Conservation (phyloP, 768 basidiomycete species). For the Mycena polygramma region DNA sequence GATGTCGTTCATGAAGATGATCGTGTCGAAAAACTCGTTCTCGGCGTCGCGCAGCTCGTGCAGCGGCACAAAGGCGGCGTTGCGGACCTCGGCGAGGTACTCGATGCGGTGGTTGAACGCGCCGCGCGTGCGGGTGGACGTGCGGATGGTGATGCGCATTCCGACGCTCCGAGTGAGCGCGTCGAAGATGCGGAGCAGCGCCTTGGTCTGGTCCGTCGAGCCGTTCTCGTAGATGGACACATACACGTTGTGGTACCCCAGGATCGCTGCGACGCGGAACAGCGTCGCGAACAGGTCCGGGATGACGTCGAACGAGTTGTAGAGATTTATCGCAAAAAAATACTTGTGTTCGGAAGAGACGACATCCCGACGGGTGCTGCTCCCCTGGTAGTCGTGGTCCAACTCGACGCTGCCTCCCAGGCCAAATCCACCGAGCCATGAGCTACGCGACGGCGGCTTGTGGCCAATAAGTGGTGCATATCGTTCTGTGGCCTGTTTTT, state of each 20-base stretch:
- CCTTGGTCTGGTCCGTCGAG: slow-evolving; percentile 98
- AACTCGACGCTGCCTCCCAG: slow-evolving; percentile 46
- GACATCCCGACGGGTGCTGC: slow-evolving; percentile 53
- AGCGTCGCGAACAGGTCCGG: slow-evolving; percentile 97
- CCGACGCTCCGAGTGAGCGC: slow-evolving; percentile 92
- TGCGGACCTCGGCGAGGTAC: slow-evolving; percentile 99
- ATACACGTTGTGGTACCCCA: slow-evolving; percentile 98
- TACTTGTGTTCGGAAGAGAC: slow-evolving; percentile 89
- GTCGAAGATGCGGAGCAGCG: slow-evolving; percentile 94
- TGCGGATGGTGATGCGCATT: slow-evolving; percentile 92
- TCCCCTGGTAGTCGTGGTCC: slow-evolving; percentile 59
- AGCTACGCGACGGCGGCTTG: slow-evolving; percentile 65
- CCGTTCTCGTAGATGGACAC: slow-evolving; percentile 99
- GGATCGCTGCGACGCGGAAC: slow-evolving; percentile 90
- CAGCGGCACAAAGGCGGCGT: slow-evolving; percentile 95
- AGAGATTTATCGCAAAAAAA: slow-evolving; percentile 99
- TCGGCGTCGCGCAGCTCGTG: slow-evolving; percentile 93
- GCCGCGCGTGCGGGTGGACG: slow-evolving; percentile 92
- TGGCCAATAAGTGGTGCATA: slow-evolving; percentile 90
- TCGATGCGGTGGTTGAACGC: slow-evolving; percentile 99
- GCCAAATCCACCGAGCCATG: slow-evolving; percentile 75
- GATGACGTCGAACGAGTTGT: slow-evolving; percentile 99
- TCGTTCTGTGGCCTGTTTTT: slow-evolving; percentile 86
- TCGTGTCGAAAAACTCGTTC: slow-evolving; percentile 95
- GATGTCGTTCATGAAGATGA: slow-evolving; percentile 99